Conservation (phyloP, 495 filamentous ascomycete species). For the Penicillium flavigenum region DNA sequence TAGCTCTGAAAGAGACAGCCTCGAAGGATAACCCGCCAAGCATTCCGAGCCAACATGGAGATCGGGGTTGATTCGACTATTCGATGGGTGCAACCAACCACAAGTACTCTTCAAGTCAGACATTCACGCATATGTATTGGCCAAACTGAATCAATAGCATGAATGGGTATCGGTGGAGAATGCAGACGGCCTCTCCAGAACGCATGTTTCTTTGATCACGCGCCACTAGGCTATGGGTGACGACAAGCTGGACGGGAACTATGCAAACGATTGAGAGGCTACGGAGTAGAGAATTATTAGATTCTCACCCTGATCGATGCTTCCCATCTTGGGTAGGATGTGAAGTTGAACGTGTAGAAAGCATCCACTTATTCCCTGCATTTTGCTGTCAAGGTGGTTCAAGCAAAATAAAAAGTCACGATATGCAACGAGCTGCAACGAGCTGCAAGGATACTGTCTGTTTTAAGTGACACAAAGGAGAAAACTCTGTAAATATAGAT, state of each 20-base stretch:
- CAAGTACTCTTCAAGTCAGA: neutral
- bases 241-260: too few relatives aligned
- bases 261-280: neutral
- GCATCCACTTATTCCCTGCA: neutral
- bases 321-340: neutral
- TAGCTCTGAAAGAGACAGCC: neutral
- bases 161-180: neutral
- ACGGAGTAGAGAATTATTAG: neutral
- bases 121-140: slow-evolving; percentile 1
- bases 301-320: neutral
- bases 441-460: neutral
- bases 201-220: slow-evolving; percentile 2
- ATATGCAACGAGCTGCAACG: neutral
- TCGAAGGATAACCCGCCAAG: slow-evolving; percentile 1
- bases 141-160: neutral
- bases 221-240: neutral
- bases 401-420: neutral
- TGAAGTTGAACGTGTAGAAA: neutral
- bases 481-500: neutral
- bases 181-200: neutral
- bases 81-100: neutral
- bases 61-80: neutral
- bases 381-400: neutral
- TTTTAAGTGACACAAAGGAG: neutral
- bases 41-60: neutral